Conservation (phyloP, 2,329 filamentous ascomycete genomes). For the Dactylellina haptotyla region DNA sequence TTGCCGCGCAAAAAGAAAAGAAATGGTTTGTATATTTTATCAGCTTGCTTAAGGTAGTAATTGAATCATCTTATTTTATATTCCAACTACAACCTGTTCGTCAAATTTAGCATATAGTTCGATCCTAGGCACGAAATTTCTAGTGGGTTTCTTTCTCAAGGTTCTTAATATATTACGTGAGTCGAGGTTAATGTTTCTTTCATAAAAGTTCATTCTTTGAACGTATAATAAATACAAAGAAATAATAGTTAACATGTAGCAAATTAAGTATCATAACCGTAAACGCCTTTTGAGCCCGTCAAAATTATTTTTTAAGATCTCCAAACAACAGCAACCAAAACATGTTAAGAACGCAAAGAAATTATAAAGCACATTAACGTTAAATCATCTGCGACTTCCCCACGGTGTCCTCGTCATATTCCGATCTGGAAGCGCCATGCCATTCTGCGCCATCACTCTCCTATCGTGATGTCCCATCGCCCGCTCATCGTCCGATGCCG, state of each 20-base stretch:
- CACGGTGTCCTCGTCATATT: constrained; percentile 21
- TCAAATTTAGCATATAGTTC: too few relatives aligned
- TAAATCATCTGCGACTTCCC: constrained; percentile 1
- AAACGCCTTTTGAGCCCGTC: too few relatives aligned
- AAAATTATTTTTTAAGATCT: too few relatives aligned
- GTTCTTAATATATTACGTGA: too few relatives aligned
- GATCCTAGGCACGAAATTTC: too few relatives aligned
- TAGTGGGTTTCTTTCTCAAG: too few relatives aligned
- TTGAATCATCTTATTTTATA: constrained; percentile 28
- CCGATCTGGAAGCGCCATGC: constrained; percentile 16
- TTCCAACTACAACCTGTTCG: neutral
- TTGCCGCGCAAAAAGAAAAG: constrained; percentile 12
- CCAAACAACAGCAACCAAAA: neutral
- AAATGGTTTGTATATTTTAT: constrained; percentile 45
- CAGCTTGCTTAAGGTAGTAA: constrained; percentile 31
- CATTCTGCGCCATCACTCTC: constrained; percentile 23
- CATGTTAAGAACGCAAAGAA: constrained; percentile 7
- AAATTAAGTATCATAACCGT: too few relatives aligned
- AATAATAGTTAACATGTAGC: neutral
- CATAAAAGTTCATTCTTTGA: too few relatives aligned
- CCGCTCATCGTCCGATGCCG: constrained; percentile 21
- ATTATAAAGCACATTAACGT: neutral
- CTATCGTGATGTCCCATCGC: constrained; percentile 4
- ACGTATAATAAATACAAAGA: too few relatives aligned
- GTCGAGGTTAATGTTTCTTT: too few relatives aligned